A percentile compares a stretch with the other conserved stretches of the same genome.
These are phyloP conservation scores for Tricholoma matsutake DNA, from an alignment of 768 basidiomycete species.

Conservation along the genomic window DNA sequence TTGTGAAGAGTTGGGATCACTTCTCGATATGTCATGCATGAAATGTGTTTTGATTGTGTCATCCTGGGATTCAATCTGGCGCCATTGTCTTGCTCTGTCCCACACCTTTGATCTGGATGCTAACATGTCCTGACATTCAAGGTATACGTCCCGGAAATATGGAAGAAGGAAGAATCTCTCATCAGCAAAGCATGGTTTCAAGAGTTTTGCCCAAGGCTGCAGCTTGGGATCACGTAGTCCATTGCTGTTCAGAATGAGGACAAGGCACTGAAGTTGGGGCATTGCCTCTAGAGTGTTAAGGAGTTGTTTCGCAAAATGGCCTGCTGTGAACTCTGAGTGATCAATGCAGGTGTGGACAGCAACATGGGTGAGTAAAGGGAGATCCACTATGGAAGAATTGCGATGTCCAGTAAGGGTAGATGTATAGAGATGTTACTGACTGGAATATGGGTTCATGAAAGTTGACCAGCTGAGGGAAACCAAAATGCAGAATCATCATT, in stretches of 20 bases:
- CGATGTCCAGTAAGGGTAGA: constrained; percentile 29
- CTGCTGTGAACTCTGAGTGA: neutral
- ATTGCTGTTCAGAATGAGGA: constrained; percentile 5
- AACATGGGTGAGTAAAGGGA: constrained; percentile 32
- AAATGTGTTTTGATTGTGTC: neutral
- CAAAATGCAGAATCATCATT: constrained; percentile 33
- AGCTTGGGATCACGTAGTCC: neutral
- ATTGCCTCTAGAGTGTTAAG: neutral
- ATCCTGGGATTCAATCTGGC: neutral
- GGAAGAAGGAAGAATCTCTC: constrained; percentile 10
- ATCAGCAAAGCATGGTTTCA: constrained; percentile 4
- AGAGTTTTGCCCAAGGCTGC: neutral
- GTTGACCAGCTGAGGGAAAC: constrained; percentile 30
- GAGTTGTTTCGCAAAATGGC: neutral
- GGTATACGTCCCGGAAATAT: constrained; percentile 5
- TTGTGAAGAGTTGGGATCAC: neutral
- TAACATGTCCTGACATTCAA: constrained; percentile 12
- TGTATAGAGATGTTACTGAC: constrained; percentile 33
- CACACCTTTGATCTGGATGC: constrained; percentile 3
- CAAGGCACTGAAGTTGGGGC: constrained; percentile 5
- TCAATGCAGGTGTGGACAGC: constrained; percentile 29
- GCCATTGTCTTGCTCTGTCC: constrained; percentile 16
- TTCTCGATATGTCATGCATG: neutral
- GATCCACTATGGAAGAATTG: constrained; percentile 28
- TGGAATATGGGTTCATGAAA: constrained; percentile 33